phyloP scores from a whole-genome alignment of 2,329 filamentous ascomycete genomes.

The Aspergillus fijiensis region DNA sequence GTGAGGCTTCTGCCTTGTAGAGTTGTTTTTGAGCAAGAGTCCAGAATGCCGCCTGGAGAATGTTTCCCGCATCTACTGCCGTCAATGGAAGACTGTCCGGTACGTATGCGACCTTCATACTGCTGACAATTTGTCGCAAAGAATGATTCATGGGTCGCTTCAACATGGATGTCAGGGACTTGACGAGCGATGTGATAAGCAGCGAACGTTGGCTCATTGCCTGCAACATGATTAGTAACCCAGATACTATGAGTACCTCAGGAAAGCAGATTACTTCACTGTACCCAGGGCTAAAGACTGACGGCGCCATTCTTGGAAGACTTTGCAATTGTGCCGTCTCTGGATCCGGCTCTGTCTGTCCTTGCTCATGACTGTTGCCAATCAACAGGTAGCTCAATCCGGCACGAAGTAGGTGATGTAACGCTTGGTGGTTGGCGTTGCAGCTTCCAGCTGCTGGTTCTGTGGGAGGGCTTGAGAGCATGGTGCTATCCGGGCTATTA shows the following conservation, averaged over 20 bases:
- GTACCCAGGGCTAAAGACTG: slow-evolving; percentile 33
- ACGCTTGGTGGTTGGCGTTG: neutral
- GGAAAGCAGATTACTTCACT: slow-evolving; percentile 23
- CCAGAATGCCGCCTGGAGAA: slow-evolving; percentile 35
- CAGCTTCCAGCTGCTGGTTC: neutral
- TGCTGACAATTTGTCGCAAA: slow-evolving; percentile 16
- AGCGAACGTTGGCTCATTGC: slow-evolving; percentile 36
- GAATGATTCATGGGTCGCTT: slow-evolving; percentile 18
- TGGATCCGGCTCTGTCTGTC: neutral
- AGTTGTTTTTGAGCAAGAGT: slow-evolving; percentile 30
- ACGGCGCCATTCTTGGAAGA: slow-evolving; percentile 29
- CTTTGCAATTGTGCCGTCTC: slow-evolving; percentile 11
- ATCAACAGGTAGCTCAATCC: slow-evolving; percentile 21
- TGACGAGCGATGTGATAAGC: slow-evolving; percentile 36
- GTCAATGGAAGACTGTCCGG: neutral
- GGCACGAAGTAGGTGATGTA: slow-evolving; percentile 25
- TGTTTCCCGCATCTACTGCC: slow-evolving; percentile 13
- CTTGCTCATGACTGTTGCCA: neutral
- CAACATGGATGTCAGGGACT: slow-evolving; percentile 35
- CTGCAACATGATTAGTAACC: slow-evolving; percentile 20
- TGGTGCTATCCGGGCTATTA: neutral
- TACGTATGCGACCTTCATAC: slow-evolving; percentile 7
- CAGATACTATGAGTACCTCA: neutral
- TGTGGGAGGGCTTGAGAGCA: neutral
- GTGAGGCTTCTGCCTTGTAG: slow-evolving; percentile 17